Evolutionary conservation across 2,329 filamentous ascomycete genomes (phyloP).

Genomic region (Clarireedia paspali): DNA sequence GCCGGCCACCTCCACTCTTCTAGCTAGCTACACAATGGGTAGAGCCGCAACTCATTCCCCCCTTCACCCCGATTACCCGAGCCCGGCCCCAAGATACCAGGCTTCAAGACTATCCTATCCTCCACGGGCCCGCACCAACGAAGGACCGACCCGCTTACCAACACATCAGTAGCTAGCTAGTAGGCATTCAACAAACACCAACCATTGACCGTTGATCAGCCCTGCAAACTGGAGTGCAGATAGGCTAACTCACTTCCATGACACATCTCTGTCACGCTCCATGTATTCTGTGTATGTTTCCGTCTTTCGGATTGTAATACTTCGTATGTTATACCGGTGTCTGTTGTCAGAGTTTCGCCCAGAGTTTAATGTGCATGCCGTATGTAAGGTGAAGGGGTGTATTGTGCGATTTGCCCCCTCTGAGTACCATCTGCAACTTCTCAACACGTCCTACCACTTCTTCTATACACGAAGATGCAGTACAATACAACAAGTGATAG

Average conservation of each 20-base stretch:
- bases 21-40: neutral
- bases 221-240: constrained; percentile 3
- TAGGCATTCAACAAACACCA: constrained; percentile 3
- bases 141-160: constrained; percentile 4
- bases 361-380: neutral
- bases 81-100: neutral
- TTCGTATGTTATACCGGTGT: too few species aligned
- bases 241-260: neutral
- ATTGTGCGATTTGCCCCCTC: neutral
- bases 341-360: too few species aligned
- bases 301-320: neutral
- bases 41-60: neutral
- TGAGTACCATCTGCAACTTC: too few species aligned
- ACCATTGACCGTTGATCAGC: constrained; percentile 4
- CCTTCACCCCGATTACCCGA: neutral
- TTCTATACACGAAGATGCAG: too few species aligned
- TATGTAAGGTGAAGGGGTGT: neutral
- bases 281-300: neutral
- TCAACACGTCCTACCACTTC: too few species aligned
- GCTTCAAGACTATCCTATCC: neutral
- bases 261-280: neutral
- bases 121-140: too few species aligned
- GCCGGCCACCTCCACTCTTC: neutral
- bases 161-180: neutral
- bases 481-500: neutral